Evolutionary conservation across 495 filamentous ascomycete genomes (phyloP).

Genomic region (Poronia punctata): DNA sequence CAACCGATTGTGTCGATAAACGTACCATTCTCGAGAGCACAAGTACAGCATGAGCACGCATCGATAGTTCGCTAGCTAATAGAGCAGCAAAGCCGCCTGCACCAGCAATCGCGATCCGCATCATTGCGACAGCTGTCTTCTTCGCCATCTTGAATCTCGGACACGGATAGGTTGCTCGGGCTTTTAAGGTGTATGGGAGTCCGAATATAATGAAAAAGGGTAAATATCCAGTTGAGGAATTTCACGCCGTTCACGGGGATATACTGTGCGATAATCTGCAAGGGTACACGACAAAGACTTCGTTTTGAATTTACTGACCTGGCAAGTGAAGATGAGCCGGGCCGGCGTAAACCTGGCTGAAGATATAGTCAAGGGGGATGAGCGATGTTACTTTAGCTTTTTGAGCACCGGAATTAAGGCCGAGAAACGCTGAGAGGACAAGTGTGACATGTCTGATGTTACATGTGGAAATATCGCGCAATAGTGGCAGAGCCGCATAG

Average conservation of each 20-base stretch:
- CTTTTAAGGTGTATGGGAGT: not conserved
- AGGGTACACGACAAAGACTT: slow-evolving; percentile 14
- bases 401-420: slow-evolving; percentile 17
- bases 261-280: slow-evolving; percentile 15
- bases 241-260: slow-evolving; percentile 1
- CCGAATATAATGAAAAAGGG: slow-evolving; percentile 2
- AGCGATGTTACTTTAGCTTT: slow-evolving; percentile 20
- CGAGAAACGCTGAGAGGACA: slow-evolving; percentile 13
- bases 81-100: slow-evolving; percentile 60
- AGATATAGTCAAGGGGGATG: slow-evolving; percentile 14
- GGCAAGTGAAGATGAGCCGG: slow-evolving; percentile 19
- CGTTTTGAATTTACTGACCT: slow-evolving; percentile 18
- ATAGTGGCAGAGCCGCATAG: slow-evolving; percentile 13
- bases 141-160: slow-evolving; percentile 29
- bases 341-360: slow-evolving; percentile 17
- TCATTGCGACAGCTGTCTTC: slow-evolving; percentile 37
- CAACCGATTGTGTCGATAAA: not conserved
- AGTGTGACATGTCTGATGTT: slow-evolving; percentile 17
- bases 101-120: slow-evolving; percentile 69
- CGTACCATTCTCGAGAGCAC: slow-evolving; percentile 59
- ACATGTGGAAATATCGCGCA: slow-evolving; percentile 17
- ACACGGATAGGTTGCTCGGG: not conserved
- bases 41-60: slow-evolving; percentile 57
- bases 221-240: not conserved
- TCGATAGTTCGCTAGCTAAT: slow-evolving; percentile 52